Percentiles rank a stretch among this genome's conserved stretches.
phyloP scores from a whole-genome alignment of 1,284 basidiomycete species.

The Pseudozyma flocculosa region DNA sequence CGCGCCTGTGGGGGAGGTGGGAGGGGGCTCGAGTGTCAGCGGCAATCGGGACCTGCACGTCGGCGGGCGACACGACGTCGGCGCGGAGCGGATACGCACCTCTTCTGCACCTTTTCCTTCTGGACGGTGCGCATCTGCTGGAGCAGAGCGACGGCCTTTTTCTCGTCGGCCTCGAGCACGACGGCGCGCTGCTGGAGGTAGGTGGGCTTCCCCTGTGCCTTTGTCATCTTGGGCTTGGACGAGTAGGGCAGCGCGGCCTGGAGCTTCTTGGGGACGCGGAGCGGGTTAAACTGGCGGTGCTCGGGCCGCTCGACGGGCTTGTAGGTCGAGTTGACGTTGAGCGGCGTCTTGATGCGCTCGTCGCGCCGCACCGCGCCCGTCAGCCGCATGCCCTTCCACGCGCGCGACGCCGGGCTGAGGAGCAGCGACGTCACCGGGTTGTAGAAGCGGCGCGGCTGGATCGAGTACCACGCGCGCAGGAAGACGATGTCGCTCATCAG shows the following conservation, averaged over 20 bases:
- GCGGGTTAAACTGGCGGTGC: conserved; percentile 80
- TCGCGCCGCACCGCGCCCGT: conserved; percentile 88
- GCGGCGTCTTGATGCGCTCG: conserved; percentile 77
- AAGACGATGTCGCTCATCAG: conserved; percentile 95
- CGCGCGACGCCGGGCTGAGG: conserved; percentile 63
- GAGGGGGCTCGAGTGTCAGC: neutral
- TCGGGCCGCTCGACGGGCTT: conserved; percentile 68
- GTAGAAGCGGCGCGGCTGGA: conserved; percentile 92
- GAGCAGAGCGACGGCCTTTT: conserved; percentile 83
- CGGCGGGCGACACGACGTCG: no score
- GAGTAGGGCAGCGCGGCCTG: conserved; percentile 87
- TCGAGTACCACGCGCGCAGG: conserved; percentile 92
- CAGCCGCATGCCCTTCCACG: conserved; percentile 77
- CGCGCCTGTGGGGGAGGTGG: conserved; percentile 2
- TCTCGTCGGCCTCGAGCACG: conserved; percentile 91
- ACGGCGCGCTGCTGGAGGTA: conserved; percentile 66
- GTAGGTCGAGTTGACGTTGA: conserved; percentile 80
- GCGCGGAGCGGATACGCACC: no score
- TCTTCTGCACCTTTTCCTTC: conserved; percentile 85
- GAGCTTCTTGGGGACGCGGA: conserved; percentile 83
- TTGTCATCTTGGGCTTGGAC: conserved; percentile 83
- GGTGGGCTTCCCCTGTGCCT: conserved; percentile 69
- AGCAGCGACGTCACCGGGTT: conserved; percentile 93
- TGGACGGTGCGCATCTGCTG: conserved; percentile 92
- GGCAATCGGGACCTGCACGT: neutral